Base-by-base conservation (phyloP, 1,139 yeast species). In the Debaryomycetaceae sp. region DNA sequence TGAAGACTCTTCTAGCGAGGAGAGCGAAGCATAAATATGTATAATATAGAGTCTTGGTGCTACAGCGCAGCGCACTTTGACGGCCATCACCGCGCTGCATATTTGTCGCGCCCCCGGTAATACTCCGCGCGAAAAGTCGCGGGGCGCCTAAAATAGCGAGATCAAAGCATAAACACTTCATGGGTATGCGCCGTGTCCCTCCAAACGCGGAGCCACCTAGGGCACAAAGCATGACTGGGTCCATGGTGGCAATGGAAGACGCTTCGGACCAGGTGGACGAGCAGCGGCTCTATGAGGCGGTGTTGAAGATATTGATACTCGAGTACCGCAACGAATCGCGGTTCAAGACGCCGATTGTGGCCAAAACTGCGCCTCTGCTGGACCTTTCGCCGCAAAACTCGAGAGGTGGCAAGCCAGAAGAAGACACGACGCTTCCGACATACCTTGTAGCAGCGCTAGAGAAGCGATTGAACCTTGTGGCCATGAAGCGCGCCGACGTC, bases 281-380 rank as follows among this genome's bases (percentile, higher is more conserved):
- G 16, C 25, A 34, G 16, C 50, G 49, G 24, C 46, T 70, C 18
- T 70, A 71, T 37, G 65, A 63, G 30, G 51, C 62, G 13, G 62
- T 69, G 3, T 44, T 78, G 25, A 74, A 72, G 44, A 56, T 73
- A 4, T 43, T 75, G 8, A 49, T 78, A n/a, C 50, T 77, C 11
- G 80, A 75, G 37, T 75, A 78, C 44, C 56, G 68, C 35, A 73
- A 69, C 39, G 83, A 77, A 46, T 80, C 79, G 3, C 51, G 83
- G 20, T 78, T 77, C 52, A 51, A 66, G 31, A 63, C 67, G 4
- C 71, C 71, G 1, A 50, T 59, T 10, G 39, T 40, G 16, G 42
- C 19, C 39, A 16, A 21, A 12, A n/a, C n/a, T n/a, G 6, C 5
- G 6, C 15, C 23, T 8, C n/a, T 21, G 6, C 9, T n/a, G 8